Base-by-base conservation (phyloP, 257 asterid genomes). In the Sherardia arvensis region DNA sequence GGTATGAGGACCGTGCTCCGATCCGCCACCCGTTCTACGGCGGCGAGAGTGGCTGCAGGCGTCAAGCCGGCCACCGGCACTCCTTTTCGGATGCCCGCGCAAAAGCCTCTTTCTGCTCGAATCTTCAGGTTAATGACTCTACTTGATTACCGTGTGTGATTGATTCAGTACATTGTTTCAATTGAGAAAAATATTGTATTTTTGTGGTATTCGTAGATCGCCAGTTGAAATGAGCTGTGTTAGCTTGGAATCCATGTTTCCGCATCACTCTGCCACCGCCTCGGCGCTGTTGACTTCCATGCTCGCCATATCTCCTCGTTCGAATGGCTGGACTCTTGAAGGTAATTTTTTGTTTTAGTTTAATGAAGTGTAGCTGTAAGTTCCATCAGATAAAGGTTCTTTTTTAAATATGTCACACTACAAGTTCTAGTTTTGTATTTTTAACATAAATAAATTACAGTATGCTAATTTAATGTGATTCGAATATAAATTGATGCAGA, bases 191-290 rank as follows among this genome's bases (percentile, higher is more conserved):
- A 26, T 3, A 14, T 26, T 2, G 0, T 53, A 38, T 62, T 27
- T 1, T 7, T 23, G 23, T 14, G 8, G 7, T 45, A 49, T 21
- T n/a, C 57, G 25, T 59, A 76, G 81, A 59, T 72, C 67, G 5
- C 78, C 81, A 26, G 81, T 76, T 66, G 81, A 72, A 55, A 15
- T 77, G 73, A 69, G 81, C 69, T 60, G 73, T 53, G 69, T 73
- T 47, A 56, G 71, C 20, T 62, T 56, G 65, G 69, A 51, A 48
- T 62, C 74, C 21, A 68, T 71, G 81, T 45, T 77, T 40, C 81
- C 81, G 4, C 62, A 73, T 47, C 78, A 77, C 71, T 40, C 68
- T 72, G 81, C 73, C 32, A 77, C 78, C 1, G 78, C 78, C 12
- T 77, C 78, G 26, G 81, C 78, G 21, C 59, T 77, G 78, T 69